These are phyloP conservation scores for Herpetospermum pedunculosum DNA, from an alignment of 306 rosid species.

Conservation along the genomic window DNA sequence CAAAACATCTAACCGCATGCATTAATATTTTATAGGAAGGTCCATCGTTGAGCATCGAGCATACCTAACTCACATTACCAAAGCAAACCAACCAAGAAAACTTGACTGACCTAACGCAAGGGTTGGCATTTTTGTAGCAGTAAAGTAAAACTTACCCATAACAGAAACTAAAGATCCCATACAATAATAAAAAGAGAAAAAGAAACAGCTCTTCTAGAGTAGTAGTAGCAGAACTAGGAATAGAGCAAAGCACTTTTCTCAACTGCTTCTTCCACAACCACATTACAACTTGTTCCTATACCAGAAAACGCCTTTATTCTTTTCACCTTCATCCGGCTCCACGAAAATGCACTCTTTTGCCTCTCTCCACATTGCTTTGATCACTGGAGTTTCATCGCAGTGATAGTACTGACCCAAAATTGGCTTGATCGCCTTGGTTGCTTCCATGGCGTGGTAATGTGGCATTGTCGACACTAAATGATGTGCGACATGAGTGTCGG, in stretches of 20 bases:
- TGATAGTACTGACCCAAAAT: constrained; percentile 66
- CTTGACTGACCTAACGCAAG: background rate
- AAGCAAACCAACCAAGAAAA: constrained; percentile 4
- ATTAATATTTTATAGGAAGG: background rate
- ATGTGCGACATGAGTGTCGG: constrained; percentile 94
- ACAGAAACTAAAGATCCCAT: background rate
- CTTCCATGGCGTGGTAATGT: constrained; percentile 79
- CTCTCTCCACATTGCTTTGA: constrained; percentile 67
- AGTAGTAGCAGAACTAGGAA: background rate
- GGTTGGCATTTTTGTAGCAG: background rate
- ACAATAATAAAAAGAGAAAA: background rate
- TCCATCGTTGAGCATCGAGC: background rate
- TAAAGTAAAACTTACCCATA: background rate
- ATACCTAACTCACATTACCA: background rate
- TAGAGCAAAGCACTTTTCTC: background rate
- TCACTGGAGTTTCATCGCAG: constrained; percentile 48
- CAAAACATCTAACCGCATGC: background rate
- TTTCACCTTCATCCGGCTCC: constrained; percentile 45
- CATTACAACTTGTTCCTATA: constrained; percentile 47
- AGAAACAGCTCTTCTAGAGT: background rate
- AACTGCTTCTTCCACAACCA: background rate
- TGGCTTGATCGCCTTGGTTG: constrained; percentile 67
- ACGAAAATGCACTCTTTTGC: constrained; percentile 66
- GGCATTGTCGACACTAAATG: constrained; percentile 92
- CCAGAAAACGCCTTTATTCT: constrained; percentile 59